phyloP scores from a whole-genome alignment of 352 stramenopile species.

The Globisporangium paroecandrum region DNA sequence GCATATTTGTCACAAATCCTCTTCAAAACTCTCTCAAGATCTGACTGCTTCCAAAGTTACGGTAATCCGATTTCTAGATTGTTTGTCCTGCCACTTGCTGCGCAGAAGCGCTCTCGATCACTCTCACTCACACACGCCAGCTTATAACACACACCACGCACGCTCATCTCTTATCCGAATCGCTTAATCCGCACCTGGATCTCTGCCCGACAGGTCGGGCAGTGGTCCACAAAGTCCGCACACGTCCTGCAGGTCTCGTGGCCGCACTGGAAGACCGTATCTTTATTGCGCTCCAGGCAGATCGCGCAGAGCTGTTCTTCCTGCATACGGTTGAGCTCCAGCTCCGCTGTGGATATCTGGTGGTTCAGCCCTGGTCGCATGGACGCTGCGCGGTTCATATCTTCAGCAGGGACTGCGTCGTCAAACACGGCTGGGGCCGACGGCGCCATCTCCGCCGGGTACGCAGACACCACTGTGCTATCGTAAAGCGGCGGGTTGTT shows the following conservation, averaged over 20 bases:
- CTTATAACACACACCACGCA: not conserved
- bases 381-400: not conserved
- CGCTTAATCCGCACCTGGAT: conserved; percentile 78
- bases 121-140: not conserved
- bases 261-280: conserved; percentile 82
- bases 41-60: not conserved
- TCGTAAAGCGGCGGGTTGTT: conserved; percentile 6
- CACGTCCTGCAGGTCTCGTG: conserved; percentile 76
- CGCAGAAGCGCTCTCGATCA: not conserved
- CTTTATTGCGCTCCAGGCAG: conserved; percentile 72
- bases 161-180: conserved; percentile 31
- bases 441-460: conserved; percentile 9
- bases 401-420: not conserved
- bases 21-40: not conserved
- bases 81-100: not conserved
- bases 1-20: not conserved
- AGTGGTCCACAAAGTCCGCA: conserved; percentile 49
- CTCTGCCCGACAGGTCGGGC: conserved; percentile 63
- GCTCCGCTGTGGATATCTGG: conserved; percentile 43
- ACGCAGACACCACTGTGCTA: not conserved
- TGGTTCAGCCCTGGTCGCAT: conserved; percentile 21
- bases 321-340: conserved; percentile 60
- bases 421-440: conserved; percentile 17
- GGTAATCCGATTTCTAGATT: not conserved
- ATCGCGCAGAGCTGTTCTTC: conserved; percentile 68